These are phyloP conservation scores for Phytophthora tubulina DNA, from an alignment of 352 stramenopile species.

Conservation along the genomic window DNA sequence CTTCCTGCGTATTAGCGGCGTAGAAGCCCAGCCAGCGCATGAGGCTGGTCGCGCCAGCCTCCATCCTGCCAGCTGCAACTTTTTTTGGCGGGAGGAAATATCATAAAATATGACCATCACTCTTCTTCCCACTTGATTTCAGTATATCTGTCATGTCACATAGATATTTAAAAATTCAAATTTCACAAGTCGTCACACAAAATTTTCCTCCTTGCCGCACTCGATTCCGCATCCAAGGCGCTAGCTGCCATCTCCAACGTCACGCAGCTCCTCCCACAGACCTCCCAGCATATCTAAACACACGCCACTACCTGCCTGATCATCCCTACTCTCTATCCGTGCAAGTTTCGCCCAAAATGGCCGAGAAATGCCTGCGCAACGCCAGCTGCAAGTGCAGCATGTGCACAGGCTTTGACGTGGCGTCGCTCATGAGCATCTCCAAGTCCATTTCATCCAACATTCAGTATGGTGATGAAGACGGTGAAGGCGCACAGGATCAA, in stretches of 20 bases:
- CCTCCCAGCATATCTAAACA: neutral
- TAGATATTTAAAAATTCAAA: constrained; percentile 33
- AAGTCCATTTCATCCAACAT: constrained; percentile 88
- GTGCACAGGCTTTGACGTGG: constrained; percentile 84
- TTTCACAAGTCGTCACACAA: constrained; percentile 6
- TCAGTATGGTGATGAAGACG: constrained; percentile 61
- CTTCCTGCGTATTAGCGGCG: constrained; percentile 2
- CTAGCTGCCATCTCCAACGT: neutral
- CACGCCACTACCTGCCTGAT: neutral
- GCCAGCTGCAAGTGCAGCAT: constrained; percentile 89
- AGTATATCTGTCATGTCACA: constrained; percentile 23
- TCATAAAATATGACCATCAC: constrained; percentile 29
- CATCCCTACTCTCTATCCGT: neutral
- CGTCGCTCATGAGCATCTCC: constrained; percentile 78
- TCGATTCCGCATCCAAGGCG: constrained; percentile 1
- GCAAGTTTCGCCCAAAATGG: constrained; percentile 46
- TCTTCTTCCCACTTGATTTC: constrained; percentile 5
- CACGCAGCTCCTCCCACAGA: neutral
- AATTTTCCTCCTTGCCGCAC: constrained; percentile 3
- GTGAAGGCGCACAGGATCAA: constrained; percentile 18
- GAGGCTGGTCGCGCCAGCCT: constrained; percentile 39
- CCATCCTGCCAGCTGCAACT: constrained; percentile 17
- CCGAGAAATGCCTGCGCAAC: constrained; percentile 85
- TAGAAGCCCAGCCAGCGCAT: constrained; percentile 49
- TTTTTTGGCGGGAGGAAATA: constrained; percentile 26